These are phyloP conservation scores for Salmacisia buchloeana DNA, from an alignment of 1,284 basidiomycete genomes.

Conservation along the genomic window DNA sequence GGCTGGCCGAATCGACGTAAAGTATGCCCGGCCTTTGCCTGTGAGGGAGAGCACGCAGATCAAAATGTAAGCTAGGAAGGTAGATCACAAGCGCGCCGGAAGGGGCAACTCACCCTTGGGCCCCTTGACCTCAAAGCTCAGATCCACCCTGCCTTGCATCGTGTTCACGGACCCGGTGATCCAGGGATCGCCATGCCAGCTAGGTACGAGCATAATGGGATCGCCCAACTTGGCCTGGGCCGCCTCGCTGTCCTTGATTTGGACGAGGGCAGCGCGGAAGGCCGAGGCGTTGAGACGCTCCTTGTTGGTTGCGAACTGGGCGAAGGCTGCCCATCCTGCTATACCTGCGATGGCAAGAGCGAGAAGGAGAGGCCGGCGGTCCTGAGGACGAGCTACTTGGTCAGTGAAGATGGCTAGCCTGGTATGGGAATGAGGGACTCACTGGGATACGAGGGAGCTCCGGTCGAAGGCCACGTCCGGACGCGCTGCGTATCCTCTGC, in stretches of 20 bases:
- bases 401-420: not conserved
- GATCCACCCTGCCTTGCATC: slow-evolving; percentile 39
- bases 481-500: not conserved
- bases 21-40: slow-evolving; percentile 31
- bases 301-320: slow-evolving; percentile 39
- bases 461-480: not conserved
- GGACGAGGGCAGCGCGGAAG: slow-evolving; percentile 29
- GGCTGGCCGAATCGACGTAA: slow-evolving; percentile 30
- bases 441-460: not conserved
- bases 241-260: slow-evolving; percentile 22
- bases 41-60: not conserved
- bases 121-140: slow-evolving; percentile 30
- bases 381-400: not conserved
- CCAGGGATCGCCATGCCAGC: slow-evolving; percentile 18
- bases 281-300: slow-evolving; percentile 31
- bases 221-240: slow-evolving; percentile 20
- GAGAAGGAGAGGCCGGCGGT: slow-evolving; percentile 10
- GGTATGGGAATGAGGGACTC: not conserved
- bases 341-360: slow-evolving; percentile 12
- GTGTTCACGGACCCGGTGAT: slow-evolving; percentile 35
- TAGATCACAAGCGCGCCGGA: no score
- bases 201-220: slow-evolving; percentile 15
- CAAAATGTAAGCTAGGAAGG: not conserved
- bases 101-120: slow-evolving; percentile 10
- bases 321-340: slow-evolving; percentile 26